A percentile compares a stretch with the other conserved stretches of the same genome.
Evolutionary conservation across 768 basidiomycete species (phyloP).

Genomic region (Leucosporidium scottii): DNA sequence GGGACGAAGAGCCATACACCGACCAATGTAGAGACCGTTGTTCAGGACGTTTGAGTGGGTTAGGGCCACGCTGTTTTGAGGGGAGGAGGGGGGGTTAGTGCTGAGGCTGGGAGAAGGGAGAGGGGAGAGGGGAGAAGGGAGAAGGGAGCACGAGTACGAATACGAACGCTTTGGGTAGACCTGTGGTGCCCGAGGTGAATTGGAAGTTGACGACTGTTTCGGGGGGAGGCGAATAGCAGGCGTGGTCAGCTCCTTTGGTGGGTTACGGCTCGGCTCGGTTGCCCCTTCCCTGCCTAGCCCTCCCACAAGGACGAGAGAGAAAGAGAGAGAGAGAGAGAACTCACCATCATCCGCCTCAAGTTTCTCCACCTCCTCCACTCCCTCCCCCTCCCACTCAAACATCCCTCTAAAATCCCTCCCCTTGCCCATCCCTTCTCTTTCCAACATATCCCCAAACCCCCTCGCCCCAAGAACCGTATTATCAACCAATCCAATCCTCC

Average conservation of each 20-base stretch:
- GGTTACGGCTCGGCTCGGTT: too few relatives aligned
- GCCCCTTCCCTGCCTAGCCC: too few relatives aligned
- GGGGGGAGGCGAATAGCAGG: too few relatives aligned
- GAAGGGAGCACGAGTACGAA: too few relatives aligned
- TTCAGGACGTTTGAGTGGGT: constrained; percentile 74
- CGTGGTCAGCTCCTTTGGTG: too few relatives aligned
- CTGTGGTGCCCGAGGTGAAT: constrained; percentile 84
- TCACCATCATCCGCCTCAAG: too few relatives aligned
- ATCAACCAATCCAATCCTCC: constrained; percentile 61
- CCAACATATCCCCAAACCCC: not conserved
- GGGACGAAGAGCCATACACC: constrained; percentile 57
- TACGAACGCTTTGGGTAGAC: constrained; percentile 69
- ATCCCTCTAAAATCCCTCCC: not conserved
- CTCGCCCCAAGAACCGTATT: constrained; percentile 43
- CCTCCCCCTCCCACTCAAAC: constrained; percentile 1
- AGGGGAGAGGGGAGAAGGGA: not conserved
- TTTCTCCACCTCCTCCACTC: not conserved
- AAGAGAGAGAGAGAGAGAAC: constrained; percentile 38
- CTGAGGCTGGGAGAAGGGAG: not conserved
- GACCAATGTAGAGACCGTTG: constrained; percentile 63
- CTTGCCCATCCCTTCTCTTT: not conserved
- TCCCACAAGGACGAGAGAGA: too few relatives aligned
- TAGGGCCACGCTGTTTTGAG: constrained; percentile 46
- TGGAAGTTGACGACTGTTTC: constrained; percentile 62
- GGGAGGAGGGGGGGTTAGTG: too few relatives aligned